phyloP scores from a whole-genome alignment of 176 grass and related monocot species.

The Cocos nucifera region DNA sequence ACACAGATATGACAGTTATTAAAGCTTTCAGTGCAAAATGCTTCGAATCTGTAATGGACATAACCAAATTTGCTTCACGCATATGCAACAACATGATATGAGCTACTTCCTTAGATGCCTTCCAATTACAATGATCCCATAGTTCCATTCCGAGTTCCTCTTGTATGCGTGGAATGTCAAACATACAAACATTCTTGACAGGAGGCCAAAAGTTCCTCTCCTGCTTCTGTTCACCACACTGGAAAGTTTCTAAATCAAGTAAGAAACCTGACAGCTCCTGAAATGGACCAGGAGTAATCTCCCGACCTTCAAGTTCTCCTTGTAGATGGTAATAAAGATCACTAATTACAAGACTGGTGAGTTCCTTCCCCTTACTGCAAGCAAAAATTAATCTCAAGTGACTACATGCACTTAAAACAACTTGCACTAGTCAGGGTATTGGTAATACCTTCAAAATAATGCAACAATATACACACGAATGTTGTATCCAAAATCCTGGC shows the following conservation, averaged over 20 bases:
- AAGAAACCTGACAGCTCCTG: conserved; percentile 65
- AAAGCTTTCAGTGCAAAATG: conserved; percentile 57
- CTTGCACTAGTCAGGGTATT: no score
- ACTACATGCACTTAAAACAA: no score
- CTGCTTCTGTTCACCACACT: conserved; percentile 28
- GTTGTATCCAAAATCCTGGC: no score
- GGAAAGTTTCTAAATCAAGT: conserved; percentile 63
- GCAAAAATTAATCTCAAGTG: no score
- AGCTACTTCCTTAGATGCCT: conserved; percentile 46
- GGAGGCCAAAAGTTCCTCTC: conserved; percentile 13
- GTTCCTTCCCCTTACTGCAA: conserved; percentile 19
- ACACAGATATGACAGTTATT: conserved; percentile 54
- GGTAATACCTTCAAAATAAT: no score
- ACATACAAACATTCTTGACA: conserved; percentile 26
- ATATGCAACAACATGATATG: conserved; percentile 61
- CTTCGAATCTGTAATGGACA: conserved; percentile 47
- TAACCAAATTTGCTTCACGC: conserved; percentile 50
- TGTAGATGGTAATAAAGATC: conserved; percentile 71
- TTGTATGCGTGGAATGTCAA: conserved; percentile 39
- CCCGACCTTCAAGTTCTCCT: conserved; percentile 61
- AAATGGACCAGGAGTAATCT: conserved; percentile 71
- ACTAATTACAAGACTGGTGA: conserved; percentile 1
- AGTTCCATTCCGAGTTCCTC: conserved; percentile 54
- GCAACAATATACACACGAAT: no score
- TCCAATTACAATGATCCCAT: conserved; percentile 64